phyloP scores from a whole-genome alignment of 495 filamentous ascomycete species.

The Aspergillus bertholletiae region DNA sequence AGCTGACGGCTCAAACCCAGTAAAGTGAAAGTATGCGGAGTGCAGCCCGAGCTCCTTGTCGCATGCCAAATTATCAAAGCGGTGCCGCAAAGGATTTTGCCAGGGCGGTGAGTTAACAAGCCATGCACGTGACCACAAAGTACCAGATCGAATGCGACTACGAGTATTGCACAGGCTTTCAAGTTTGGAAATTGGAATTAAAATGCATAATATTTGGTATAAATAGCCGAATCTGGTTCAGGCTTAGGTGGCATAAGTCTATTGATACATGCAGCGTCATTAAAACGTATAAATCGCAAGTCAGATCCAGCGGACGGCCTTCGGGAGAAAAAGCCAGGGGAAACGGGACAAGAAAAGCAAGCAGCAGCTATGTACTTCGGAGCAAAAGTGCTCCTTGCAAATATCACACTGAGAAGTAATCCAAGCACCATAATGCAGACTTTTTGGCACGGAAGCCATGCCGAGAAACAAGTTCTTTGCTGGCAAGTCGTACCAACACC shows the following conservation, averaged over 20 bases:
- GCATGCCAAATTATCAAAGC: background rate
- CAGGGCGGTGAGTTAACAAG: constrained; percentile 11
- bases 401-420: background rate
- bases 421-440: background rate
- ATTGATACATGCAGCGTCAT: constrained; percentile 9
- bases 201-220: too few relatives aligned
- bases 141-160: too few relatives aligned
- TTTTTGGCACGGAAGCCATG: background rate
- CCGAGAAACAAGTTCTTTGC: too few relatives aligned
- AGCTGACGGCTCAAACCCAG: background rate
- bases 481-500: background rate
- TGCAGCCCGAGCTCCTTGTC: background rate
- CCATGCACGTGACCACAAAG: background rate
- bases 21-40: background rate
- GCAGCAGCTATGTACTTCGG: background rate
- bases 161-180: too few relatives aligned
- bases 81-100: constrained; percentile 10
- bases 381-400: background rate
- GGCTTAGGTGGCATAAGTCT: background rate
- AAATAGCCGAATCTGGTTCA: background rate
- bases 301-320: background rate
- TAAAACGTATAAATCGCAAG: constrained; percentile 8
- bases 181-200: too few relatives aligned
- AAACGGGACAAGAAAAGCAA: background rate
- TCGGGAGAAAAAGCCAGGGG: background rate